phyloP scores from a whole-genome alignment of 163 green algal species.

The Trebouxia gelatinosa region DNA sequence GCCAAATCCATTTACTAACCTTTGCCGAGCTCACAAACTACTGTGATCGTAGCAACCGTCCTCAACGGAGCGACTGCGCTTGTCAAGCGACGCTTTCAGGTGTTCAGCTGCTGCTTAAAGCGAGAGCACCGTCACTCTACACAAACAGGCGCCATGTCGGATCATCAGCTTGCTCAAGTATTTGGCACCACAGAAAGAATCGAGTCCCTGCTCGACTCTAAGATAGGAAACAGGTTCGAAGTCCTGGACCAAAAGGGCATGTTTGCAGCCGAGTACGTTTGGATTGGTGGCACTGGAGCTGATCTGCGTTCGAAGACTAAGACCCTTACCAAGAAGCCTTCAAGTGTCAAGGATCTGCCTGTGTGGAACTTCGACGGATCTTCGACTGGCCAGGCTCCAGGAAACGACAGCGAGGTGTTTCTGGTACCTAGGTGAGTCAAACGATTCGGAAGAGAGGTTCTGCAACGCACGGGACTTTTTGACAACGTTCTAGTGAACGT shows the following conservation, averaged over 20 bases:
- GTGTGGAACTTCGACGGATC: constrained; percentile 99
- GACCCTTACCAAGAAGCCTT: constrained; percentile 58
- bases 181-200: constrained; percentile 20
- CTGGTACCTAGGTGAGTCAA: constrained; percentile 63
- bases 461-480: too few species aligned
- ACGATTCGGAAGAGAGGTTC: background rate
- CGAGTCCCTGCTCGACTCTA: constrained; percentile 2
- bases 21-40: too few species aligned
- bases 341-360: constrained; percentile 73
- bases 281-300: constrained; percentile 80
- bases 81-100: too few species aligned
- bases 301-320: constrained; percentile 90
- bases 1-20: too few species aligned
- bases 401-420: constrained; percentile 92
- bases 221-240: background rate
- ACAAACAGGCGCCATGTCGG: too few species aligned
- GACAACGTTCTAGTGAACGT: background rate
- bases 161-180: background rate
- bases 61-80: too few species aligned
- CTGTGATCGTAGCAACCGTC: too few species aligned
- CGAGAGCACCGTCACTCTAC: too few species aligned
- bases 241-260: constrained; percentile 44
- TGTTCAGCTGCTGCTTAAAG: too few species aligned
- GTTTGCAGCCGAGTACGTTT: constrained; percentile 89
- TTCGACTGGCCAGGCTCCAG: constrained; percentile 78